A percentile compares a stretch with the other conserved stretches of the same genome.
phyloP scores from a whole-genome alignment of 2,329 filamentous ascomycete species.

The Penicillium sp. region DNA sequence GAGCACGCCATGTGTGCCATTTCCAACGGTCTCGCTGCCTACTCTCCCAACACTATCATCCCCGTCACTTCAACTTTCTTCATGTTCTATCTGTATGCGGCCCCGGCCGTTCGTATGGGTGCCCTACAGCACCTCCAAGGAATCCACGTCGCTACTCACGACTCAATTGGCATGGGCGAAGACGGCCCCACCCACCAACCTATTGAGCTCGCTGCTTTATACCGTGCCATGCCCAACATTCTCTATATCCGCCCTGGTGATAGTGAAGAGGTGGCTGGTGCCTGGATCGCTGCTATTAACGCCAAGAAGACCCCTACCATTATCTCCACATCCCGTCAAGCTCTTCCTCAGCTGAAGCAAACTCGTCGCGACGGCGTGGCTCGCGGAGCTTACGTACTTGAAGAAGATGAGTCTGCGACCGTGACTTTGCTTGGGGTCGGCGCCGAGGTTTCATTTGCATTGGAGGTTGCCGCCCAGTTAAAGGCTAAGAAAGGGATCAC shows the following conservation, averaged over 20 bases:
- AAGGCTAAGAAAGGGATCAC: slow-evolving; percentile 41
- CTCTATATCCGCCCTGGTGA: slow-evolving; percentile 62
- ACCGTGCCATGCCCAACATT: slow-evolving; percentile 63
- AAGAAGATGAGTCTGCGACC: slow-evolving; percentile 36
- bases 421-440: slow-evolving; percentile 53
- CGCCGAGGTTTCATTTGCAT: slow-evolving; percentile 51
- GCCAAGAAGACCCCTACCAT: slow-evolving; percentile 43
- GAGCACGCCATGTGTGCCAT: slow-evolving; percentile 70
- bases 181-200: slow-evolving; percentile 65
- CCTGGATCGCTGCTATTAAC: slow-evolving; percentile 42
- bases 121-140: slow-evolving; percentile 56
- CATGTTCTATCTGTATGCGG: slow-evolving; percentile 62
- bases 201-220: slow-evolving; percentile 57
- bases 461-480: slow-evolving; percentile 44
- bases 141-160: slow-evolving; percentile 63
- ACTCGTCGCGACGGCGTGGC: slow-evolving; percentile 41
- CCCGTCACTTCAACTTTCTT: slow-evolving; percentile 62
- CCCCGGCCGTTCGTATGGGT: slow-evolving; percentile 61
- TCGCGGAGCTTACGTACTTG: slow-evolving; percentile 45
- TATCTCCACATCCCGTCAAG: slow-evolving; percentile 47
- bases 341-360: slow-evolving; percentile 39
- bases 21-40: slow-evolving; percentile 72
- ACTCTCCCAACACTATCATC: slow-evolving; percentile 54
- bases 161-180: slow-evolving; percentile 60
- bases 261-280: slow-evolving; percentile 55